Evolutionary conservation across 148 eudicot genomes (phyloP).

Genomic region (Mesembryanthemum crystallinum): DNA sequence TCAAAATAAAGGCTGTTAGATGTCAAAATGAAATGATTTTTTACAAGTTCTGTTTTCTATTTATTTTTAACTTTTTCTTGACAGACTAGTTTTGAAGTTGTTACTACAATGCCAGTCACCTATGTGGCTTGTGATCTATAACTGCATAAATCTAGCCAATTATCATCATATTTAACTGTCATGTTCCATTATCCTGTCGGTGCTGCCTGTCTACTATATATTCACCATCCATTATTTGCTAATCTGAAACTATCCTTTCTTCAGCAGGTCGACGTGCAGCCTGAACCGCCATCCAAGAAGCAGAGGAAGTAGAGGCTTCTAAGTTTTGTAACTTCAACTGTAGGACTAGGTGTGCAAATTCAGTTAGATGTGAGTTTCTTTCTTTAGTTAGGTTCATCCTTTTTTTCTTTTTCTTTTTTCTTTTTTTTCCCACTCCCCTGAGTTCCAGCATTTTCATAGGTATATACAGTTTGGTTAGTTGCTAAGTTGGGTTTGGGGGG

Average conservation of each 20-base stretch:
- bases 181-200: background rate
- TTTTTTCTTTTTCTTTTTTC: too few relatives aligned
- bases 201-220: background rate
- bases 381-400: background rate
- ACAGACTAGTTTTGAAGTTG: too few relatives aligned
- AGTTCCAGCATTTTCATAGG: background rate
- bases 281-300: conserved; percentile 51
- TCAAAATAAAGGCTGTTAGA: too few relatives aligned
- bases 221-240: background rate
- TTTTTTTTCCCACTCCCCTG: background rate
- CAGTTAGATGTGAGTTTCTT: conserved; percentile 15
- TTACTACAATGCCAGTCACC: too few relatives aligned
- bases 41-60: too few relatives aligned
- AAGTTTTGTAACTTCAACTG: conserved; percentile 9
- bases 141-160: too few relatives aligned
- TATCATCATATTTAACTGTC: background rate
- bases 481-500: background rate
- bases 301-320: conserved; percentile 46
- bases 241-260: background rate
- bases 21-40: too few relatives aligned
- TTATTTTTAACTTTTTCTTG: too few relatives aligned
- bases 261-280: conserved; percentile 51
- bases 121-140: too few relatives aligned
- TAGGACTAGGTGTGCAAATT: conserved; percentile 23
- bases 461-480: conserved; percentile 12